phyloP scores from a whole-genome alignment of 2,329 filamentous ascomycete species.

The Fusarium tjaetaba region DNA sequence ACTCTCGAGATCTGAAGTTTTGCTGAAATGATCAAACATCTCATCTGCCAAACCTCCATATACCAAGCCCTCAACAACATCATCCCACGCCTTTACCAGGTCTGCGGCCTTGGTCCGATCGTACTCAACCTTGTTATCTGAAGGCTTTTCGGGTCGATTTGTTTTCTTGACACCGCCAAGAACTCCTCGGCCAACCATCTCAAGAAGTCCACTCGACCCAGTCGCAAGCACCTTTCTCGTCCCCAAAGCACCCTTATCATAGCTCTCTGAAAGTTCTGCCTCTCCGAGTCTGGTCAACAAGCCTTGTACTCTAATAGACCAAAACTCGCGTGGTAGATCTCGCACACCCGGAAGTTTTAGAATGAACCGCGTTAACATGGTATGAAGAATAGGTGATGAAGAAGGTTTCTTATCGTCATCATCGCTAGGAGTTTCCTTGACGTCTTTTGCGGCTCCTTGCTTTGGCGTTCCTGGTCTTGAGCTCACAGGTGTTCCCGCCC shows the following conservation, averaged over 20 bases:
- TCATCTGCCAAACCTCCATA: slow-evolving; percentile 75
- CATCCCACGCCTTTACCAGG: slow-evolving; percentile 71
- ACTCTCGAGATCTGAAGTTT: slow-evolving; percentile 70
- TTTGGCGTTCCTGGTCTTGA: slow-evolving; percentile 44
- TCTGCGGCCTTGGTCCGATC: slow-evolving; percentile 68
- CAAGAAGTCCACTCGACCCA: slow-evolving; percentile 74
- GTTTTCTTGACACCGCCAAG: slow-evolving; percentile 62
- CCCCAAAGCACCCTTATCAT: slow-evolving; percentile 80
- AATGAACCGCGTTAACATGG: slow-evolving; percentile 71
- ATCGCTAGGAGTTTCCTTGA: slow-evolving; percentile 5
- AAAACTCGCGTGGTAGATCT: slow-evolving; percentile 71
- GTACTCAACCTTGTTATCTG: slow-evolving; percentile 55
- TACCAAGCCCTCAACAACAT: slow-evolving; percentile 71
- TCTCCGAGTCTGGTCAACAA: slow-evolving; percentile 70
- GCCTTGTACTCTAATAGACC: slow-evolving; percentile 68
- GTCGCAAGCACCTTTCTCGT: slow-evolving; percentile 80
- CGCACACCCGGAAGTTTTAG: slow-evolving; percentile 73
- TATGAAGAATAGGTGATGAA: slow-evolving; percentile 73
- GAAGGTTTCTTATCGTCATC: slow-evolving; percentile 48
- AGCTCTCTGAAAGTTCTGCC: slow-evolving; percentile 80
- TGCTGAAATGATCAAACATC: slow-evolving; percentile 68
- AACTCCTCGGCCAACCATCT: slow-evolving; percentile 73
- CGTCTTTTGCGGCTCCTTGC: slow-evolving; percentile 28
- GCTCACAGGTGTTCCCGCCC: slow-evolving; percentile 37
- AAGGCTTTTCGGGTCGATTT: slow-evolving; percentile 1